These are phyloP conservation scores for Candida anglica DNA, from an alignment of 805 yeast species.

Conservation along the genomic window DNA sequence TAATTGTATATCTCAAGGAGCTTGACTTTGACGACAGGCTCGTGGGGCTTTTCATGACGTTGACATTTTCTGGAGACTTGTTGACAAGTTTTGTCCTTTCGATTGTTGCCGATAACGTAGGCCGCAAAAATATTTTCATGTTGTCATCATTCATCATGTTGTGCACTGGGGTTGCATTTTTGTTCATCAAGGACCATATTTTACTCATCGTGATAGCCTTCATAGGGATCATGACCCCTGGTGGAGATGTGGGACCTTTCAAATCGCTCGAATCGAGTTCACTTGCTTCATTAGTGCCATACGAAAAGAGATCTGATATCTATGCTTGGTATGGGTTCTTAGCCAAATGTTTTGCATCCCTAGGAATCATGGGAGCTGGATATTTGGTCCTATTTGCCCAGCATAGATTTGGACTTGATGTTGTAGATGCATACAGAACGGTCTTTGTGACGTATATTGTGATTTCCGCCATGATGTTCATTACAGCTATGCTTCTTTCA, in stretches of 20 bases:
- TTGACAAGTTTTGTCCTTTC: slow-evolving; percentile 44
- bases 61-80: slow-evolving; percentile 50
- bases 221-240: slow-evolving; percentile 55
- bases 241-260: slow-evolving; percentile 58
- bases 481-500: slow-evolving; percentile 14
- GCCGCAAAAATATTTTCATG: slow-evolving; percentile 39
- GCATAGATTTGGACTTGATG: slow-evolving; percentile 12
- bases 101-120: slow-evolving; percentile 42
- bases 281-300: slow-evolving; percentile 42
- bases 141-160: slow-evolving; percentile 40
- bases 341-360: slow-evolving; percentile 44
- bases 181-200: slow-evolving; percentile 23
- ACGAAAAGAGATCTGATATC: slow-evolving; percentile 45
- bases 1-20: slow-evolving; percentile 43
- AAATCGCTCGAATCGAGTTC: slow-evolving; percentile 53
- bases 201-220: slow-evolving; percentile 36
- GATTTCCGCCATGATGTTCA: slow-evolving; percentile 14
- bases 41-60: slow-evolving; percentile 48
- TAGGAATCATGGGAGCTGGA: slow-evolving; percentile 44
- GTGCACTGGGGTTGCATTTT: slow-evolving; percentile 40
- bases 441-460: slow-evolving; percentile 24
- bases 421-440: slow-evolving; percentile 22
- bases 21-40: slow-evolving; percentile 37
- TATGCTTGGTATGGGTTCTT: slow-evolving; percentile 55
- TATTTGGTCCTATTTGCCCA: slow-evolving; percentile 13